These are phyloP conservation scores for Arxiozyma heterogenica DNA, from an alignment of 1,139 yeast species.

Conservation along the genomic window DNA sequence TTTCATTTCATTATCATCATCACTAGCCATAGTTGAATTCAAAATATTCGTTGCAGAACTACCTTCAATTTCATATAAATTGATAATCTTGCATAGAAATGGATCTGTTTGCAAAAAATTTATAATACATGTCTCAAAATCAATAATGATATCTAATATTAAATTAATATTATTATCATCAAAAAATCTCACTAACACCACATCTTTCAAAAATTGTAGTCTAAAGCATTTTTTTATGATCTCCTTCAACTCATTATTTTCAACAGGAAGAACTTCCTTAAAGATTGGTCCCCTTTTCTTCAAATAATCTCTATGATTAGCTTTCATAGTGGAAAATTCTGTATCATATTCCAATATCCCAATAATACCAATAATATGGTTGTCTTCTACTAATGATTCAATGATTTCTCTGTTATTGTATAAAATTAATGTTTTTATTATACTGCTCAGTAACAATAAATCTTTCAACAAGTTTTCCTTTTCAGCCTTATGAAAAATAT, in stretches of 20 bases:
- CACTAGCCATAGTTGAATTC: not conserved
- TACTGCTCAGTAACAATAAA: constrained; percentile 60
- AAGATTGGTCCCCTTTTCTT: constrained; percentile 46
- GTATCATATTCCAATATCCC: constrained; percentile 92
- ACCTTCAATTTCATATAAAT: constrained; percentile 36
- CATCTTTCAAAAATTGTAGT: constrained; percentile 75
- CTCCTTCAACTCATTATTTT: constrained; percentile 39
- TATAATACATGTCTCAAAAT: constrained; percentile 39
- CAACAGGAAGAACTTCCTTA: constrained; percentile 63
- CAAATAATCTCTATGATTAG: constrained; percentile 65
- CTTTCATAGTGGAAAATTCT: constrained; percentile 67
- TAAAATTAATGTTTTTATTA: constrained; percentile 57
- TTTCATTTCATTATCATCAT: constrained; percentile 11
- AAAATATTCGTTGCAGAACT: not conserved
- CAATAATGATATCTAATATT: constrained; percentile 36
- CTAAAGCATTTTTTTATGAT: constrained; percentile 68
- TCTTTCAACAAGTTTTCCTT: constrained; percentile 39
- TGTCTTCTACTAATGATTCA: constrained; percentile 58
- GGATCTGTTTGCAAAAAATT: constrained; percentile 52
- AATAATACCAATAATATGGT: constrained; percentile 50
- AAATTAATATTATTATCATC: constrained; percentile 72
- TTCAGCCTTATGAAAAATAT: constrained; percentile 51
- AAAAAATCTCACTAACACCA: constrained; percentile 65
- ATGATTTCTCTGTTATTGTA: constrained; percentile 64
- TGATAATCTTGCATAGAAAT: constrained; percentile 45